These are phyloP conservation scores for Apostasia shenzhenica DNA, from an alignment of 106 monocot genomes.

Conservation along the genomic window DNA sequence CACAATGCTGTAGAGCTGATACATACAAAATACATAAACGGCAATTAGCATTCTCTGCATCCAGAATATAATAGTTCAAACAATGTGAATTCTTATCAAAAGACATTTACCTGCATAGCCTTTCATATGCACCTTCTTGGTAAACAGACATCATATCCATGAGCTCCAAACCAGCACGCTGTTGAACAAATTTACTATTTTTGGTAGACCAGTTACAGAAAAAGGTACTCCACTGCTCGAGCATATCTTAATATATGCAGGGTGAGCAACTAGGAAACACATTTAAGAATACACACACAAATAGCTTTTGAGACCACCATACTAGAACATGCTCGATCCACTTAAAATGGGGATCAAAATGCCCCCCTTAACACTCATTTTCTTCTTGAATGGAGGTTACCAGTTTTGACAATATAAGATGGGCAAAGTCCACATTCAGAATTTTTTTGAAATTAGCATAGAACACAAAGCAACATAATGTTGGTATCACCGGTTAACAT, in stretches of 20 bases:
- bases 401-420: no score
- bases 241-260: background rate
- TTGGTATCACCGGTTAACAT: no score
- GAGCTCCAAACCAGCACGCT: constrained; percentile 77
- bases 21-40: background rate
- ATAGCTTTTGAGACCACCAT: no score
- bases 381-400: no score
- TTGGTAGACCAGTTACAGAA: background rate
- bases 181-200: background rate
- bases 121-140: constrained; percentile 82
- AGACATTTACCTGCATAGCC: constrained; percentile 49
- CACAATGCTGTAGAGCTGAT: background rate
- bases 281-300: no score
- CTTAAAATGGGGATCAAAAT: no score
- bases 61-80: background rate
- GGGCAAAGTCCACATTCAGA: no score
- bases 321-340: no score
- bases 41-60: background rate
- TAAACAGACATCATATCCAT: constrained; percentile 88
- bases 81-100: background rate
- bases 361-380: no score
- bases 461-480: no score
- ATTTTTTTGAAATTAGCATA: no score
- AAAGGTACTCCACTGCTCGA: background rate
- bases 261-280: no score